Evolutionary conservation across 495 filamentous ascomycete species (phyloP).

Genomic region (Penicillium soppii): DNA sequence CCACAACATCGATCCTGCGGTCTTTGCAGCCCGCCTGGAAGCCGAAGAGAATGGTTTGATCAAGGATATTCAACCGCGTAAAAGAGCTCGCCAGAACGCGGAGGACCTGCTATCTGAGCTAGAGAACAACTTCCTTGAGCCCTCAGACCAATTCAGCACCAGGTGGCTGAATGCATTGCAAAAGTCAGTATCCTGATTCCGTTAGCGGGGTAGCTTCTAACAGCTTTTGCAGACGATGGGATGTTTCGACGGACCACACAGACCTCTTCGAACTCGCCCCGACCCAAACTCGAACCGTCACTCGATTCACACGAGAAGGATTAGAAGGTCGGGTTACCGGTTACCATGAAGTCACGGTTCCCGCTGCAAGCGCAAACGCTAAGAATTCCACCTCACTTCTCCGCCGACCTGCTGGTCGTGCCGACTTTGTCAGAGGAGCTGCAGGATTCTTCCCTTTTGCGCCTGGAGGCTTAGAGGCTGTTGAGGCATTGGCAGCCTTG

Average conservation of each 20-base stretch:
- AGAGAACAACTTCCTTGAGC: slow-evolving; percentile 74
- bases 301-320: slow-evolving; percentile 87
- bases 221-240: slow-evolving; percentile 64
- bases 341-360: slow-evolving; percentile 92
- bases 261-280: slow-evolving; percentile 83
- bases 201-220: slow-evolving; percentile 15
- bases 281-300: slow-evolving; percentile 89
- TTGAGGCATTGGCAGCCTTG: slow-evolving; percentile 75
- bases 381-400: slow-evolving; percentile 94
- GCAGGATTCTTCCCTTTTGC: slow-evolving; percentile 96
- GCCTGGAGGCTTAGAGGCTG: slow-evolving; percentile 84
- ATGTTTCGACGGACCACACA: slow-evolving; percentile 69
- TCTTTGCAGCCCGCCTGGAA: slow-evolving; percentile 32
- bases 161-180: slow-evolving; percentile 88
- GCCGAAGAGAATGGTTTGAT: slow-evolving; percentile 37
- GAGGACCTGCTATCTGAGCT: slow-evolving; percentile 64
- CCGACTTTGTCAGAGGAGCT: slow-evolving; percentile 92
- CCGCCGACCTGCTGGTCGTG: slow-evolving; percentile 81
- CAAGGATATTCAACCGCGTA: slow-evolving; percentile 47
- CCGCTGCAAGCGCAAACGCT: slow-evolving; percentile 83
- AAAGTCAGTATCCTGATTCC: slow-evolving; percentile 47
- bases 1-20: slow-evolving; percentile 21
- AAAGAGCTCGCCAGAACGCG: slow-evolving; percentile 48
- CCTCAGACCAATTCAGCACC: slow-evolving; percentile 70
- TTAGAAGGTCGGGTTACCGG: slow-evolving; percentile 91